phyloP scores from a whole-genome alignment of 2,329 filamentous ascomycete species.

The Pezicula rhizophila region DNA sequence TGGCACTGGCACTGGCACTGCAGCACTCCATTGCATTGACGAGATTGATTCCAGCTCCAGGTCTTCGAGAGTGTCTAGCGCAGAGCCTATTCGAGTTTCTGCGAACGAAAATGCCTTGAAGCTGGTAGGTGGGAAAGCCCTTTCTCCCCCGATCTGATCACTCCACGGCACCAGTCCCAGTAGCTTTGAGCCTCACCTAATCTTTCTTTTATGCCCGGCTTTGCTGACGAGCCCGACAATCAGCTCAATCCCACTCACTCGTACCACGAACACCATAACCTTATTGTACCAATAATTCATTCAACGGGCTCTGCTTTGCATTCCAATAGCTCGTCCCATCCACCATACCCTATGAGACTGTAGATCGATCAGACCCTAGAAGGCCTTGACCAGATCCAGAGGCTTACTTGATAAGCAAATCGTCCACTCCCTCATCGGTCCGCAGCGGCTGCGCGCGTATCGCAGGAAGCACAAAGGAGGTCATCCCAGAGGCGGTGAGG shows the following conservation, averaged over 20 bases:
- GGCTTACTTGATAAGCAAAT: slow-evolving; percentile 4
- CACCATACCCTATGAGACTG: slow-evolving; percentile 8
- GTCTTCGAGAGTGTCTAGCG: too few species aligned
- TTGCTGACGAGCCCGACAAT: slow-evolving; percentile 7
- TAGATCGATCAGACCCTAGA: slow-evolving; percentile 8
- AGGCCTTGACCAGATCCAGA: slow-evolving; percentile 5
- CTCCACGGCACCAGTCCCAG: background rate
- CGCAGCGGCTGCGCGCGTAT: background rate
- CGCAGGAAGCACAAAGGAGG: background rate
- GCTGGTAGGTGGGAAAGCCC: too few species aligned
- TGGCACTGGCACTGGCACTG: too few species aligned
- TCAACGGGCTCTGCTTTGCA: slow-evolving; percentile 8
- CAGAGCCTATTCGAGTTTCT: too few species aligned
- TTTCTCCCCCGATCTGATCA: background rate
- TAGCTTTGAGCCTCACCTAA: background rate
- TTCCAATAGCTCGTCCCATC: slow-evolving; percentile 3
- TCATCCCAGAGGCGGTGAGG: slow-evolving; percentile 10
- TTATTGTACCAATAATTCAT: background rate
- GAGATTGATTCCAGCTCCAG: too few species aligned
- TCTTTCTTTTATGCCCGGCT: background rate
- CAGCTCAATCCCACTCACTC: slow-evolving; percentile 19
- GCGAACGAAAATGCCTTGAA: too few species aligned
- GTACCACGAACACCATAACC: slow-evolving; percentile 2
- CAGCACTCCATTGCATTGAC: background rate
- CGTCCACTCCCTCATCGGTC: slow-evolving; percentile 6